A percentile compares a stretch with the other conserved stretches of the same genome.
Evolutionary conservation across 805 yeast species (phyloP).

Genomic region (Teunomyces funiuensis): DNA sequence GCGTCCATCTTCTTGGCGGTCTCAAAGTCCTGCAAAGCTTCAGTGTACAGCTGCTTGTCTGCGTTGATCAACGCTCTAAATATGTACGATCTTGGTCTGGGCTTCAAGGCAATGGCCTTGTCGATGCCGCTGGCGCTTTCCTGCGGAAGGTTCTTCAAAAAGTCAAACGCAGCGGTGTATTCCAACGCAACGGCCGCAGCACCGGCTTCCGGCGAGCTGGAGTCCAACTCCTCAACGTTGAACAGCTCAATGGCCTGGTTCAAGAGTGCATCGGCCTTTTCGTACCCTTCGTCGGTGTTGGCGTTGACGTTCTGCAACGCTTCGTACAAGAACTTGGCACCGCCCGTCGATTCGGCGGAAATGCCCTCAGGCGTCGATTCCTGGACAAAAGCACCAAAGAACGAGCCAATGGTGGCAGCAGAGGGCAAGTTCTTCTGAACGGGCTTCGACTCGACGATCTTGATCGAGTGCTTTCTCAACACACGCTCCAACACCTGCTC

Average conservation of each 20-base stretch:
- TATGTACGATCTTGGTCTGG: constrained; percentile 81
- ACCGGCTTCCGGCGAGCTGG: constrained; percentile 39
- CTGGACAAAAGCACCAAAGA: constrained; percentile 79
- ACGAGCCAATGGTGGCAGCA: constrained; percentile 78
- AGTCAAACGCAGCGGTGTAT: constrained; percentile 78
- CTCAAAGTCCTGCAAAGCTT: constrained; percentile 64
- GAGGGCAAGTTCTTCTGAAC: constrained; percentile 68
- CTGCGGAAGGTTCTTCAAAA: constrained; percentile 72
- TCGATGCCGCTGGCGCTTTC: constrained; percentile 64
- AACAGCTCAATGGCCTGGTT: constrained; percentile 58
- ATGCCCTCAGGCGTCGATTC: constrained; percentile 51
- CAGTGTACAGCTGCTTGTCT: constrained; percentile 66
- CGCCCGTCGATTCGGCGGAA: constrained; percentile 51
- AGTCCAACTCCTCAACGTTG: constrained; percentile 30
- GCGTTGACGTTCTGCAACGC: constrained; percentile 57
- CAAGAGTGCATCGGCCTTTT: constrained; percentile 57
- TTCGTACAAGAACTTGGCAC: constrained; percentile 61
- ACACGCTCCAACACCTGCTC: constrained; percentile 86
- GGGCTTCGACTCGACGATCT: constrained; percentile 58
- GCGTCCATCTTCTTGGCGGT: constrained; percentile 70
- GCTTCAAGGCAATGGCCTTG: constrained; percentile 61
- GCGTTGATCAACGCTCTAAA: constrained; percentile 80
- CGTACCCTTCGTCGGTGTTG: constrained; percentile 59
- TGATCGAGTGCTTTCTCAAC: constrained; percentile 75
- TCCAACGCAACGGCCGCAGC: constrained; percentile 72